phyloP scores from a whole-genome alignment of 306 rosid genomes.

The Casuarina glauca region DNA sequence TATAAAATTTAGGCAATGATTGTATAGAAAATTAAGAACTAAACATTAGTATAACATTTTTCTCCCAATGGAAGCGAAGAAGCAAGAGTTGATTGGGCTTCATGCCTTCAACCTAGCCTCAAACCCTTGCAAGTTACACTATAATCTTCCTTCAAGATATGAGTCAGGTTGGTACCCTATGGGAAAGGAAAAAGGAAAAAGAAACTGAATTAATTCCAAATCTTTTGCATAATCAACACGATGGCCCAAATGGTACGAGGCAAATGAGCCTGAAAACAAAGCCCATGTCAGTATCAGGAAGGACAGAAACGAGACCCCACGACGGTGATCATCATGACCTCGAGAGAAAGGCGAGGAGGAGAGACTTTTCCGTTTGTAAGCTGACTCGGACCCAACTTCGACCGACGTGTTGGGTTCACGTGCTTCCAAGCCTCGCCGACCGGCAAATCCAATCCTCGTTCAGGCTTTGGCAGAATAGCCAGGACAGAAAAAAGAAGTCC shows the following conservation, averaged over 20 bases:
- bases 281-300: background rate
- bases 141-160: background rate
- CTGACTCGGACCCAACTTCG: constrained; percentile 2
- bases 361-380: background rate
- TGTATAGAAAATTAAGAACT: too few relatives aligned
- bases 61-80: too few relatives aligned
- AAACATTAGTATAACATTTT: too few relatives aligned
- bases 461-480: background rate
- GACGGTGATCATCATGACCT: background rate
- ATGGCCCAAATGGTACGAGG: too few relatives aligned
- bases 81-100: too few relatives aligned
- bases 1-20: too few relatives aligned
- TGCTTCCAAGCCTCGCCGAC: background rate
- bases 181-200: background rate
- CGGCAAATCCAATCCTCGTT: background rate
- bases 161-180: background rate
- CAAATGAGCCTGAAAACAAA: background rate
- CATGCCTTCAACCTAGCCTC: background rate
- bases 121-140: background rate
- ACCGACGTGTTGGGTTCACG: constrained; percentile 4
- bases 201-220: background rate
- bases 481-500: background rate
- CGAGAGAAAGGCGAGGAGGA: background rate
- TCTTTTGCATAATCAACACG: background rate
- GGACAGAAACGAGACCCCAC: background rate